Evolutionary conservation across 192 early-diverging fungal species (phyloP).

Genomic region (Umbelopsis isabellina): DNA sequence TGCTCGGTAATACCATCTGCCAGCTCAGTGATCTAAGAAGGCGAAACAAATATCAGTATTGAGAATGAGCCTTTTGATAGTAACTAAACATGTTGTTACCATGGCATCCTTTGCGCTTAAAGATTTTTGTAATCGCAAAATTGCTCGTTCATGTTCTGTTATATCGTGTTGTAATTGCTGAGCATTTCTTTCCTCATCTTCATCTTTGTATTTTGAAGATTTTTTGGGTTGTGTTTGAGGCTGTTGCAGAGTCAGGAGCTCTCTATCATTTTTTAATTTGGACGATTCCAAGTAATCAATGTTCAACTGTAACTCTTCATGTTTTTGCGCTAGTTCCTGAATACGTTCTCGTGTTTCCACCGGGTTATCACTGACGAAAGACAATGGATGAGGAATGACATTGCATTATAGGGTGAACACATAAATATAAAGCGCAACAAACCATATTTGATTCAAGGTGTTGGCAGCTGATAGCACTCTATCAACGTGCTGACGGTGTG

Average conservation of each 20-base stretch:
- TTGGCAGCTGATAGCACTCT: slow-evolving; percentile 21
- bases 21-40: slow-evolving; percentile 13
- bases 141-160: slow-evolving; percentile 3
- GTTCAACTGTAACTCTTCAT: slow-evolving; percentile 25
- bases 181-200: slow-evolving; percentile 11
- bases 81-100: no score
- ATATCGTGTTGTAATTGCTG: slow-evolving; percentile 3
- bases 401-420: neutral
- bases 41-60: neutral
- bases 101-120: slow-evolving; percentile 1
- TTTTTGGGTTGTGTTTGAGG: slow-evolving; percentile 10
- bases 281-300: slow-evolving; percentile 27
- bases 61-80: no score
- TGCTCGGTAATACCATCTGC: slow-evolving; percentile 16
- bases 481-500: slow-evolving; percentile 9
- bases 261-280: slow-evolving; percentile 19
- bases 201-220: neutral
- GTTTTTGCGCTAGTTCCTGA: slow-evolving; percentile 21
- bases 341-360: slow-evolving; percentile 16
- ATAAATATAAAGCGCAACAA: neutral
- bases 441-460: slow-evolving; percentile 33
- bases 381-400: neutral
- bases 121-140: slow-evolving; percentile 2
- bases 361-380: neutral
- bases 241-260: slow-evolving; percentile 1